These are phyloP conservation scores for Yamadazyma olivae DNA, from an alignment of 805 yeast species.

Conservation along the genomic window DNA sequence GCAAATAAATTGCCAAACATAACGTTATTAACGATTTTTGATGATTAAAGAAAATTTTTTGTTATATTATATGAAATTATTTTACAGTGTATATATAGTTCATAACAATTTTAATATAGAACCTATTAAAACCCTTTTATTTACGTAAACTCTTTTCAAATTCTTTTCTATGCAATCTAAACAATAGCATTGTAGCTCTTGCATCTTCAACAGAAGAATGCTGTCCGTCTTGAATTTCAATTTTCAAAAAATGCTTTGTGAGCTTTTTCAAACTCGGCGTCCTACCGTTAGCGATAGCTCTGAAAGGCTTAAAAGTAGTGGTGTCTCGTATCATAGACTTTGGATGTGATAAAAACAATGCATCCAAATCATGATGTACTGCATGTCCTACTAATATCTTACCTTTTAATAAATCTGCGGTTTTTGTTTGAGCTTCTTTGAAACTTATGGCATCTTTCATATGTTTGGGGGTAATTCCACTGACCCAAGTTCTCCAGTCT, in stretches of 20 bases:
- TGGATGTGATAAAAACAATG: slow-evolving; percentile 68
- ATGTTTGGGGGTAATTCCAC: slow-evolving; percentile 74
- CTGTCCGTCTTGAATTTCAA: slow-evolving; percentile 66
- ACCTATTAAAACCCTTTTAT: too few relatives aligned
- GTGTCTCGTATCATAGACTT: slow-evolving; percentile 68
- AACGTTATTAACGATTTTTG: not conserved
- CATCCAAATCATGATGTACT: slow-evolving; percentile 70
- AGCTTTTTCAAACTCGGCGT: slow-evolving; percentile 72
- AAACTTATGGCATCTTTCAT: slow-evolving; percentile 68
- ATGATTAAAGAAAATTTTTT: too few relatives aligned
- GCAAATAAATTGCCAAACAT: too few relatives aligned
- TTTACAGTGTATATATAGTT: not conserved
- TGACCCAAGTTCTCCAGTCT: slow-evolving; percentile 91
- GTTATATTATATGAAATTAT: too few relatives aligned
- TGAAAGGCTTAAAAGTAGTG: slow-evolving; percentile 55
- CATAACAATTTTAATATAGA: too few relatives aligned
- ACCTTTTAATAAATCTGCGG: slow-evolving; percentile 49
- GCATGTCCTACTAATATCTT: slow-evolving; percentile 82
- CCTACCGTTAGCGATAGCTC: slow-evolving; percentile 59
- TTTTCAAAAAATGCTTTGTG: slow-evolving; percentile 50
- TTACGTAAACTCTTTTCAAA: slow-evolving; percentile 49
- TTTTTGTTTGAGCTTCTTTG: slow-evolving; percentile 60
- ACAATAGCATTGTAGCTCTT: slow-evolving; percentile 80
- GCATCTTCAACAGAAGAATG: slow-evolving; percentile 94
- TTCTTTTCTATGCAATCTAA: slow-evolving; percentile 56